Evolutionary conservation across 768 basidiomycete species (phyloP), one percentile per base, ranked within the genome.

Genomic region (Podaxis sp.): DNA sequence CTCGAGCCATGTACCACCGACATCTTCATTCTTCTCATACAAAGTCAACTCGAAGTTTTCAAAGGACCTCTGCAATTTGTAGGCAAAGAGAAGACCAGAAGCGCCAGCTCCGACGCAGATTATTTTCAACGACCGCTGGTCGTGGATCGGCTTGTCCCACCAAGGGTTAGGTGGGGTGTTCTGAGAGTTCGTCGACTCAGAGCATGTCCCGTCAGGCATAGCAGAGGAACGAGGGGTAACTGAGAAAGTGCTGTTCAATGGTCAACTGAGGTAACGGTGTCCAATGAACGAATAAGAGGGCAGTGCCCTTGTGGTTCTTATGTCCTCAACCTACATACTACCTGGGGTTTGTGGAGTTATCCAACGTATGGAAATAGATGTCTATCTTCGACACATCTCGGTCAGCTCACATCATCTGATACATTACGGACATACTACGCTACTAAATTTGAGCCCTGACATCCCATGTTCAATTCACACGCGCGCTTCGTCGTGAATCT

Each of bases 1-100:
- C 59, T 75, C 76, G 30, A 68, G 68, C 76, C 76, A 76, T 2
- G 75, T 77, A 56, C 75, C 74, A 2, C 67, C 67, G 0, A 77
- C 55, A 0, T 67, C 65, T 17, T 64, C 67, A 55, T 76, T 77
- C 66, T 76, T 76, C 33, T 77, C 75, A 57, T 75, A 77, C 1
- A 76, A 11, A 12, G 66, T 65, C 22, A 77, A 68, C 8, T 73
- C 68, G 37, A 74, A 74, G 33, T 75, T 72, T 11, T 71, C 65
- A 58, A 77, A 76, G 2, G 75, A 75, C 1, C 76, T 70, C 59
- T 75, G 76, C 3, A 76, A 65, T 56, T 75, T 76, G 66, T 77
- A 77, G 1, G 72, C 72, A 37, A 73, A 61, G 8, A 70, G 65
- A 11, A 77, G 68, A 13, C 76, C 76, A 20, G 76, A 77, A 4